These are phyloP conservation scores for Tolypocladium ovalisporum DNA, from an alignment of 2,329 filamentous ascomycete genomes.

Conservation along the genomic window DNA sequence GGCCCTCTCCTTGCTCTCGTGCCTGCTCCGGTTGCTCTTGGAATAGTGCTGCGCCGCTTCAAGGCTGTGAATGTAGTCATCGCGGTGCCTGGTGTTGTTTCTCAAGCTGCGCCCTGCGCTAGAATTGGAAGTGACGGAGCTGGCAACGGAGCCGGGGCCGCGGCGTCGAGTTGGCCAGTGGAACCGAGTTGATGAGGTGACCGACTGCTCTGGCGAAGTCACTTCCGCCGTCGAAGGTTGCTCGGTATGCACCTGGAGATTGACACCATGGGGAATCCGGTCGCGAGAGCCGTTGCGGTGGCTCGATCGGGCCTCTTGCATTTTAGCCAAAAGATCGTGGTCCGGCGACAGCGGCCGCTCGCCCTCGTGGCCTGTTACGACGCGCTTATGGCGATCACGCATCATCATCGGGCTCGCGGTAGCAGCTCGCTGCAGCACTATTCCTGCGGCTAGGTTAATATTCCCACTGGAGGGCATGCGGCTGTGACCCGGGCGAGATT, in stretches of 20 bases:
- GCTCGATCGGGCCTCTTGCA: constrained; percentile 43
- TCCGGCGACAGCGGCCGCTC: constrained; percentile 50
- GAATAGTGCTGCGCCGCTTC: constrained; percentile 62
- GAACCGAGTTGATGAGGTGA: constrained; percentile 39
- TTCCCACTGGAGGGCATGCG: constrained; percentile 29
- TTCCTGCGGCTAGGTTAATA: constrained; percentile 28
- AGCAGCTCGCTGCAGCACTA: constrained; percentile 50
- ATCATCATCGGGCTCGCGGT: constrained; percentile 59
- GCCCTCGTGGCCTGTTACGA: constrained; percentile 18
- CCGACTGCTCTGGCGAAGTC: constrained; percentile 46
- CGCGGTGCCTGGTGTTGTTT: constrained; percentile 49
- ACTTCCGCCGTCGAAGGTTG: constrained; percentile 38
- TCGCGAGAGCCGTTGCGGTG: constrained; percentile 63
- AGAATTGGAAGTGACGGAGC: constrained; percentile 46
- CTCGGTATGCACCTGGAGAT: constrained; percentile 53
- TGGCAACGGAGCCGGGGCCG: constrained; percentile 43
- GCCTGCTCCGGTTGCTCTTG: constrained; percentile 42
- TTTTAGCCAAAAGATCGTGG: constrained; percentile 50
- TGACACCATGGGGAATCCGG: constrained; percentile 61
- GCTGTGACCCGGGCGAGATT: constrained; percentile 18
- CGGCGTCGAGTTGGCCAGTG: constrained; percentile 44
- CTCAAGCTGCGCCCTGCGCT: constrained; percentile 40
- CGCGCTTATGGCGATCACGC: constrained; percentile 31
- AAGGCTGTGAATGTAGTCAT: constrained; percentile 79
- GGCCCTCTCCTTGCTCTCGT: constrained; percentile 37